Base-by-base conservation (phyloP, 2,329 filamentous ascomycete genomes). In the Colletotrichum noveboracense region DNA sequence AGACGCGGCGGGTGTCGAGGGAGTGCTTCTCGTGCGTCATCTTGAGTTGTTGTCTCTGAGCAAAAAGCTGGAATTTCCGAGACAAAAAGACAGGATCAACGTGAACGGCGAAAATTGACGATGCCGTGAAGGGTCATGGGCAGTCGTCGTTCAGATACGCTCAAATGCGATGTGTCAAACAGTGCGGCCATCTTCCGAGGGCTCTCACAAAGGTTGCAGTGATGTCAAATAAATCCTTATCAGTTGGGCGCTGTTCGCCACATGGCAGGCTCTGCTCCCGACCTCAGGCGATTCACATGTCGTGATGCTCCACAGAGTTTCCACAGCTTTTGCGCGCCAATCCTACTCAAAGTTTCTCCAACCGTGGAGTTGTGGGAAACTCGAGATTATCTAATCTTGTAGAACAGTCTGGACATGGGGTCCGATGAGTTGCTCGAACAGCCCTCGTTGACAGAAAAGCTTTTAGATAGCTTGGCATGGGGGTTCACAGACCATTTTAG, bases 231-330 rank as follows among this genome's bases (percentile, higher is more conserved):
- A 65, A 64, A 24, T 38, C n/a, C 60, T 74, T 56, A 36, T 71
- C 26, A 32, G 26, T 70, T 52, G 26, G 58, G 32, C 60, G 60
- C 32, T 32, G 26, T 74, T 74, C 56, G 71, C 71, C 67, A 74
- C 67, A 71, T 28, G 67, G 28, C 60, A 71, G 28, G 14, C 34
- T 52, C 58, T 74, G 60, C n/a, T 52, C 43, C n/a, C 52, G 36
- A 65, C 34, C 67, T 66, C 60, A 66, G 60, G 38, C 34, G 71
- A 74, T 71, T 60, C 21, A 34, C 21, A 61, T 66, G 67, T 58
- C 61, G 52, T 61, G 68, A 71, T 61, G 61, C 24, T 71, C 68
- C 68, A 75, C 68, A 55, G 61, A 30, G 68, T 71, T 75, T 75
- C 68, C 68, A 71, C 55, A 32, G 28, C 24, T 28, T 30, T 71